Conservation (phyloP, 192 early-diverging fungal species). For the Coemansia sp. region DNA sequence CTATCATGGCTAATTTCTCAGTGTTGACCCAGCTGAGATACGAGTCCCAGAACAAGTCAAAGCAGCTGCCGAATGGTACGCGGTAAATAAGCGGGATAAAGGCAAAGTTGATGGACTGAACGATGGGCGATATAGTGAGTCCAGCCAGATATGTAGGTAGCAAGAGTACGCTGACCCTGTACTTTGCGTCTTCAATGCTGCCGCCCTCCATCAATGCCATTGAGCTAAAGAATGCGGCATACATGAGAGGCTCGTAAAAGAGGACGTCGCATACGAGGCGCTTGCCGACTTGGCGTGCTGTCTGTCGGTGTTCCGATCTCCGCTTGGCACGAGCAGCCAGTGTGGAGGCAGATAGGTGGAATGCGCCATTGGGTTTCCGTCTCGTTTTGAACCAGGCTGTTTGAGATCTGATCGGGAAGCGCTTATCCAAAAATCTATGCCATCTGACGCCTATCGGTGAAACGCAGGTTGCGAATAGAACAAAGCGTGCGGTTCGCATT, state of each 20-base stretch:
- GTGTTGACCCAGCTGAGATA: constrained; percentile 78
- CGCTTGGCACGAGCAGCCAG: constrained; percentile 25
- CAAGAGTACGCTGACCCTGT: constrained; percentile 27
- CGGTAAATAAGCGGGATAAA: constrained; percentile 73
- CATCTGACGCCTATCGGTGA: constrained; percentile 55
- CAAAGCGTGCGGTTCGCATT: constrained; percentile 47
- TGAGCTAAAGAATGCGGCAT: constrained; percentile 46
- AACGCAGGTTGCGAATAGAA: constrained; percentile 46
- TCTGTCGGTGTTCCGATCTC: constrained; percentile 30
- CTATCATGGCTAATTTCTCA: constrained; percentile 42
- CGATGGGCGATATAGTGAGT: constrained; percentile 68
- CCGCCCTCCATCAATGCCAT: constrained; percentile 56
- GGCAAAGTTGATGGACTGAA: constrained; percentile 76
- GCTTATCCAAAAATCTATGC: constrained; percentile 52
- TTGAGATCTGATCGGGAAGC: constrained; percentile 54
- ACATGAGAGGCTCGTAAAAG: constrained; percentile 52
- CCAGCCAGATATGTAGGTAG: constrained; percentile 52
- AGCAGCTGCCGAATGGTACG: constrained; percentile 72
- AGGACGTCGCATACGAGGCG: constrained; percentile 42
- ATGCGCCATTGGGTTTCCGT: constrained; percentile 17
- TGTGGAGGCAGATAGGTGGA: constrained; percentile 13
- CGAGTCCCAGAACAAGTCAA: constrained; percentile 76
- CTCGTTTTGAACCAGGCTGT: constrained; percentile 44
- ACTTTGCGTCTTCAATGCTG: constrained; percentile 31
- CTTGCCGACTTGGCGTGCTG: constrained; percentile 47